phyloP scores from a whole-genome alignment of 495 filamentous ascomycete species.

The Penicillium roqueforti region DNA sequence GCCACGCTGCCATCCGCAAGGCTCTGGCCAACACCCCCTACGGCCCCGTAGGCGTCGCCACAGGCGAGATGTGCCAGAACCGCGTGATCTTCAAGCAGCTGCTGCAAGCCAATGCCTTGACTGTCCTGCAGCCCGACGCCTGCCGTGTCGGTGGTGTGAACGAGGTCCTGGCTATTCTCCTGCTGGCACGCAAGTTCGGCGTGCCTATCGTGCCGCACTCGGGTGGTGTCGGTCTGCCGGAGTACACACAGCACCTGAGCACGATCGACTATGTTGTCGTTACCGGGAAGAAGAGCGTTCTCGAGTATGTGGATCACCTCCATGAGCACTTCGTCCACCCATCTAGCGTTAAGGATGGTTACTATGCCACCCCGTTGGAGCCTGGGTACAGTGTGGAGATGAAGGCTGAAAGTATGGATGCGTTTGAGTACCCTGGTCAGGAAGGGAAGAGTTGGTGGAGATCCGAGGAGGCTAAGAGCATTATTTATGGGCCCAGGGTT shows the following conservation, averaged over 20 bases:
- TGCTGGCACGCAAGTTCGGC: slow-evolving; percentile 80
- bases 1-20: slow-evolving; percentile 78
- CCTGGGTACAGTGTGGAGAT: slow-evolving; percentile 91
- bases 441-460: slow-evolving; percentile 80
- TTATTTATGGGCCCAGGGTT: slow-evolving; percentile 53
- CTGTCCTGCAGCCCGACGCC: slow-evolving; percentile 87
- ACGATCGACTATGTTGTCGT: slow-evolving; percentile 94
- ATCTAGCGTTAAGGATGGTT: slow-evolving; percentile 73
- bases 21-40: slow-evolving; percentile 62
- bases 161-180: slow-evolving; percentile 84
- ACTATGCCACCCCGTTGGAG: slow-evolving; percentile 78
- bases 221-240: slow-evolving; percentile 85
- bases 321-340: slow-evolving; percentile 93
- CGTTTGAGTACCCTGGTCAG: slow-evolving; percentile 69
- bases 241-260: slow-evolving; percentile 91
- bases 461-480: slow-evolving; percentile 61
- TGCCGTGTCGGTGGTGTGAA: slow-evolving; percentile 90
- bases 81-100: slow-evolving; percentile 93
- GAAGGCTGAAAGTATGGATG: slow-evolving; percentile 81
- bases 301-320: slow-evolving; percentile 91
- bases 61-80: slow-evolving; percentile 97
- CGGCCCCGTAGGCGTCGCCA: slow-evolving; percentile 76
- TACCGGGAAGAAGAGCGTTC: slow-evolving; percentile 69
- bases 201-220: slow-evolving; percentile 86
- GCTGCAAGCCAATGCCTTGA: slow-evolving; percentile 71